Base-by-base conservation (phyloP, 345 rosid species). In the Ricinus communis region DNA sequence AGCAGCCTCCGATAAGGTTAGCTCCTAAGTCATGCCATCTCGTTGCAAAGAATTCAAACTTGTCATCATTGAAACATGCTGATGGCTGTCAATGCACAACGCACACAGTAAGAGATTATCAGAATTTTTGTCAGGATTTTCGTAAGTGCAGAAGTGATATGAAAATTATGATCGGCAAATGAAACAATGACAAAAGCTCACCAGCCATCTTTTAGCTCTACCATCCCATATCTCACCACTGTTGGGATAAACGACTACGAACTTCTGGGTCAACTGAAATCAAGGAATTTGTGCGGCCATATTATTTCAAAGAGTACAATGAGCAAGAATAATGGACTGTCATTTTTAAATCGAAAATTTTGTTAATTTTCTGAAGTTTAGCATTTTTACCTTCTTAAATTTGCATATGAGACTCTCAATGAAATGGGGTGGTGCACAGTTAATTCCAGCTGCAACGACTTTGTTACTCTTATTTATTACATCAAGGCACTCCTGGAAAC, bases 151-250 rank as follows among this genome's bases (percentile, higher is more conserved):
- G 4, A 46, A 30, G 14, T 8, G 1, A 31, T 5, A 15, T 43
- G 11, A 31, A 31, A 21, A 49, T 53, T 5, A 47, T 22, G 5
- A 40, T 2, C 25, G 24, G n/a, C 19, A 38, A 58, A 16, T 1
- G 10, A 19, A 27, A 45, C 12, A 65, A 16, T 13, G 0, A 38
- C 6, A 22, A 2, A 54, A 81, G n/a, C 91, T 78, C 73, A 93
- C 98, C 97, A 88, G 87, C 97, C 97, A 93, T 75, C 79, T 88
- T 74, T 91, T 93, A 2, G 89, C 90, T 78, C 78, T 84, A 46
- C 97, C 97, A 74, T 93, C 97, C 96, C 91, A 91, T 33, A 88
- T 86, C 78, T 90, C 97, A 8, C 98, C 98, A 4, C 98, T 93
- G 61, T 93, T 93, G 0, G 98, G 97, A 81, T 93, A 93, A 53